Evolutionary conservation across 2,329 filamentous ascomycete species (phyloP), one percentile per base, ranked within the genome.

Genomic region (Monosporascus sp.): DNA sequence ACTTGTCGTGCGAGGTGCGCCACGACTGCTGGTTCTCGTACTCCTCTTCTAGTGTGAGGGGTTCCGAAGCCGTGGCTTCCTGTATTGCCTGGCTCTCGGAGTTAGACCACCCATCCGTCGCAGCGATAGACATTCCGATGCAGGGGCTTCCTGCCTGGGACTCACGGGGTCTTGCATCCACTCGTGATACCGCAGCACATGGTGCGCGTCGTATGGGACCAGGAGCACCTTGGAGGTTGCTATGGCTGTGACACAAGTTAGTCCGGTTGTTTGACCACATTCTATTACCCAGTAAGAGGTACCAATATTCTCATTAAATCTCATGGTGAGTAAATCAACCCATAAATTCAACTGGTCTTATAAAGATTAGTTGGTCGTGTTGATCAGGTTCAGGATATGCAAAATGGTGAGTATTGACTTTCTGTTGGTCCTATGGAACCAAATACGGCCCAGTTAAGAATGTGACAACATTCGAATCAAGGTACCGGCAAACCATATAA

Each of bases 21-120:
- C 93, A 97, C 58, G 85, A 90, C n/a, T 74, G 73, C 70, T 97
- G 93, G 85, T 97, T 97, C 48, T 83, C 81, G 70, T 94, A 90
- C 75, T 97, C 93, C 66, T 96, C 87, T 1, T 83, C 76, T 0
- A 97, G 75, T 0, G 81, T 85, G 49, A 97, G 79, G 0, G 87
- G 89, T 57, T 97, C 91, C 0, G 92, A 97, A 1, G 93, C 91
- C 0, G 93, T 97, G 51, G 88, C 87, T 70, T 84, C 77, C 73
- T 88, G 92, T 39, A 97, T 88, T 47, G 84, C 80, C 84, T 89
- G 55, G 11, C 60, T 35, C 6, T 25, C 39, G 39, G 7, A 14
- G 52, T 44, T 47, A 49, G 41, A 52, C 20, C 14, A 3, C 20
- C n/a, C 17, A 24, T 25, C 17, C 17, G 41, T 9, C 20, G 14